Percentiles rank a stretch among this genome's conserved stretches.
These are phyloP conservation scores for Senna siamea DNA, from an alignment of 306 rosid species.

Conservation along the genomic window DNA sequence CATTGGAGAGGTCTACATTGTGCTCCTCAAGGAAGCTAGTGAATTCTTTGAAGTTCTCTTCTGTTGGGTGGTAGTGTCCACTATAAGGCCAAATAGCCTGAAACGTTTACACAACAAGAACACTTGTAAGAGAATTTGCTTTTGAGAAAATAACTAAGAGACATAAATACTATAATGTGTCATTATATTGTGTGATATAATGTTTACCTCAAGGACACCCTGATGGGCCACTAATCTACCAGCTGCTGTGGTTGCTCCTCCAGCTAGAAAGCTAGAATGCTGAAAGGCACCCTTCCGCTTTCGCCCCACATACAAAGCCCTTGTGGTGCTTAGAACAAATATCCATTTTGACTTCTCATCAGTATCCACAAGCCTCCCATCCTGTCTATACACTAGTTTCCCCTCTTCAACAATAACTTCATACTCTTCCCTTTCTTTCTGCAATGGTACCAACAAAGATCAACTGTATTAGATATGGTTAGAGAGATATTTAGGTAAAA, in stretches of 20 bases:
- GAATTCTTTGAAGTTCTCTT: conserved; percentile 84
- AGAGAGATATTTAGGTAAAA: neutral
- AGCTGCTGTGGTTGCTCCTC: conserved; percentile 93
- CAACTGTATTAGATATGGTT: neutral
- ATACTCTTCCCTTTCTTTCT: conserved; percentile 79
- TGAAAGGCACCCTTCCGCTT: conserved; percentile 86
- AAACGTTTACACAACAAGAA: conserved; percentile 9
- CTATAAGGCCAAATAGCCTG: conserved; percentile 98
- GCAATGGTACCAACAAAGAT: conserved; percentile 24
- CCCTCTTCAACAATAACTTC: conserved; percentile 80
- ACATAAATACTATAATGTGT: neutral
- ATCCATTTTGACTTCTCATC: conserved; percentile 80
- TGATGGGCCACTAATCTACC: conserved; percentile 80
- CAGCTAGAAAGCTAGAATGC: conserved; percentile 89
- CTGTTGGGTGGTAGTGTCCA: conserved; percentile 95
- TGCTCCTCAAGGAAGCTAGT: conserved; percentile 77
- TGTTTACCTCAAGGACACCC: conserved; percentile 70
- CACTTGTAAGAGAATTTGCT: conserved; percentile 16
- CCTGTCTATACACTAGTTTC: conserved; percentile 54
- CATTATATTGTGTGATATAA: no score
- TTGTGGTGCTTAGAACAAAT: conserved; percentile 84
- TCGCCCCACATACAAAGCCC: conserved; percentile 78
- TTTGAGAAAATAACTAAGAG: neutral
- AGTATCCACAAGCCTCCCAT: conserved; percentile 60
- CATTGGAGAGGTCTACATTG: conserved; percentile 78